A percentile compares a stretch with the other conserved stretches of the same genome.
phyloP scores from a whole-genome alignment of 768 basidiomycete genomes.

The Boletus tomentosulus region DNA sequence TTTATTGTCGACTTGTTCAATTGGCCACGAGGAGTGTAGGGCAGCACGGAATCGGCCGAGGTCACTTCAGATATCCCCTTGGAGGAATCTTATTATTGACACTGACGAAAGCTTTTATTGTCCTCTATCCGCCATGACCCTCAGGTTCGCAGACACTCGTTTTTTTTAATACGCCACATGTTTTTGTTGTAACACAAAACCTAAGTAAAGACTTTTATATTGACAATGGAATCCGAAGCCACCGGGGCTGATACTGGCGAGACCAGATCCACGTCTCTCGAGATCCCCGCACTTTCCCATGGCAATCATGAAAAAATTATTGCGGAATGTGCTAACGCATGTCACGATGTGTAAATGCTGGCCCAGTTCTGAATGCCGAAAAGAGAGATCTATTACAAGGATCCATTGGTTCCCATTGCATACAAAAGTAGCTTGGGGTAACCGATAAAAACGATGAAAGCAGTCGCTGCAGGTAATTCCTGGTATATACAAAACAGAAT shows the following conservation, averaged over 20 bases:
- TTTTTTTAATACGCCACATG: neutral
- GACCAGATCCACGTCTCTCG: slow-evolving; percentile 8
- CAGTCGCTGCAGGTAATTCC: slow-evolving; percentile 5
- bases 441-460: slow-evolving; percentile 1
- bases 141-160: neutral
- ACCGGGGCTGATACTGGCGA: neutral
- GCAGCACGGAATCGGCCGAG: neutral
- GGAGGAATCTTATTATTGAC: neutral
- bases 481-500: slow-evolving; percentile 22
- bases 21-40: slow-evolving; percentile 9
- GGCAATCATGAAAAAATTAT: slow-evolving; percentile 4
- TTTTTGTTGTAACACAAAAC: neutral
- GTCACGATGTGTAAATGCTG: neutral
- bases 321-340: neutral
- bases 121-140: neutral
- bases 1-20: slow-evolving; percentile 11
- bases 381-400: neutral
- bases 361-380: neutral
- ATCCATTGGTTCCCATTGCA: neutral
- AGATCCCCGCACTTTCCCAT: slow-evolving; percentile 20
- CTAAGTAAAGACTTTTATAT: too few species aligned
- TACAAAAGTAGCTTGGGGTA: neutral
- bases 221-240: neutral
- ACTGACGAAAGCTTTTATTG: slow-evolving; percentile 6
- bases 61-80: neutral